A percentile compares a stretch with the other conserved stretches of the same genome.
These are phyloP conservation scores for Dimargaris cristalligena DNA, from an alignment of 192 early-diverging fungal species.

Conservation along the genomic window DNA sequence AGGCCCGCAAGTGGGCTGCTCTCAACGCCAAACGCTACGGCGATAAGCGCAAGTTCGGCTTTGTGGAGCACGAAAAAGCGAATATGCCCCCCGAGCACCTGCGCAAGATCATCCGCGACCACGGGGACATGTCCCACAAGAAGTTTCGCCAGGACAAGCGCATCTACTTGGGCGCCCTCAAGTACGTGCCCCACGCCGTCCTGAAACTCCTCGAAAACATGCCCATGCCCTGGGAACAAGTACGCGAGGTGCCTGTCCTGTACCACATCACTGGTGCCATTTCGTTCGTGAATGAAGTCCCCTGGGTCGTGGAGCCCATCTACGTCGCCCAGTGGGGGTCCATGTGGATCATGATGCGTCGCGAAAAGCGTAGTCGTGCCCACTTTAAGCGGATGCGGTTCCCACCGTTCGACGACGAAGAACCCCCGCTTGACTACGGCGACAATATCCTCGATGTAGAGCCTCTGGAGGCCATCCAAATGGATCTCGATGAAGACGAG, in stretches of 20 bases:
- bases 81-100: conserved; percentile 96
- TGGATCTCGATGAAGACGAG: conserved; percentile 94
- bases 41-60: conserved; percentile 89
- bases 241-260: conserved; percentile 85
- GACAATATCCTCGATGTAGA: conserved; percentile 98
- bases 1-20: conserved; percentile 83
- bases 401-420: conserved; percentile 97
- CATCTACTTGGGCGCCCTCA: conserved; percentile 93
- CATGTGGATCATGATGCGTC: conserved; percentile 99
- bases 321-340: conserved; percentile 99
- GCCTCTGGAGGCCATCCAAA: conserved; percentile 95
- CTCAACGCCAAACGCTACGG: conserved; percentile 80
- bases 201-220: conserved; percentile 96
- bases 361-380: conserved; percentile 91
- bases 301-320: conserved; percentile 90
- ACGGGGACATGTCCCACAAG: conserved; percentile 97
- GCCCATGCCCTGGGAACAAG: conserved; percentile 99
- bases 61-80: conserved; percentile 83
- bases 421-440: conserved; percentile 95
- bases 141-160: conserved; percentile 96
- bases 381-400: conserved; percentile 99
- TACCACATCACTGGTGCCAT: conserved; percentile 99
- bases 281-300: conserved; percentile 95
- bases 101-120: conserved; percentile 97
- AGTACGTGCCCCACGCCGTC: conserved; percentile 97